Base-by-base conservation (phyloP, 441 rosid species). In the Adansonia madagascariensis region DNA sequence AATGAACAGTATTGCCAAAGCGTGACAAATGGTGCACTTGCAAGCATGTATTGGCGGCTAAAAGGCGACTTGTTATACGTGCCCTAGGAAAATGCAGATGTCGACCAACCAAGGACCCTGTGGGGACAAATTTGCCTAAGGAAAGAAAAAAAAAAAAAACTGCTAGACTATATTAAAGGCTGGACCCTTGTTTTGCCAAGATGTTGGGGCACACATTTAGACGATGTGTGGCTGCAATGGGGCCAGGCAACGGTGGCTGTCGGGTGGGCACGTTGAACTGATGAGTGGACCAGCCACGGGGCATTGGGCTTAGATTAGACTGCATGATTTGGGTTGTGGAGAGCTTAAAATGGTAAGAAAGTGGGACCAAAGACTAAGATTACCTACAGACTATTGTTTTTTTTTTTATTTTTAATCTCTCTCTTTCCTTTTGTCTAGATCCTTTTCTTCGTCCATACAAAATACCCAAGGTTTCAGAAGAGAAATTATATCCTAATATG, bases 161-260 rank as follows among this genome's bases (percentile, higher is more conserved):
- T 24, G 27, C 27, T 24, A 24, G 27, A 24, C 27, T 24, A 24
- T 24, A 24, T 24, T 24, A 82, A 67, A 71, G 18, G 27, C 27
- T 66, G 78, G 82, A 70, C 84, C 83, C 72, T 60, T 74, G 52
- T 77, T 73, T 83, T 24, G 89, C 87, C 86, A 75, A 79, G 74
- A 78, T 77, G 85, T 86, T 83, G 63, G 90, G 91, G 86, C 85
- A 83, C 90, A 84, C 80, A 56, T 66, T 73, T 24, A 67, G 88
- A 86, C 83, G 82, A 84, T 82, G 87, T 82, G 87, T 75, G 80
- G 86, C 77, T 80, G 71, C 47, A 61, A 82, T 84, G 85, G 93
- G 83, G 49, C 93, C 89, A 20, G 69, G 73, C 82, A 82, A 87
- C 46, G 87, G 87, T 79, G 84, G 82, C 74, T 87, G 89, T 88